Evolutionary conservation across 2,329 filamentous ascomycete genomes (phyloP).

Genomic region (Incumbomyces delicatus): DNA sequence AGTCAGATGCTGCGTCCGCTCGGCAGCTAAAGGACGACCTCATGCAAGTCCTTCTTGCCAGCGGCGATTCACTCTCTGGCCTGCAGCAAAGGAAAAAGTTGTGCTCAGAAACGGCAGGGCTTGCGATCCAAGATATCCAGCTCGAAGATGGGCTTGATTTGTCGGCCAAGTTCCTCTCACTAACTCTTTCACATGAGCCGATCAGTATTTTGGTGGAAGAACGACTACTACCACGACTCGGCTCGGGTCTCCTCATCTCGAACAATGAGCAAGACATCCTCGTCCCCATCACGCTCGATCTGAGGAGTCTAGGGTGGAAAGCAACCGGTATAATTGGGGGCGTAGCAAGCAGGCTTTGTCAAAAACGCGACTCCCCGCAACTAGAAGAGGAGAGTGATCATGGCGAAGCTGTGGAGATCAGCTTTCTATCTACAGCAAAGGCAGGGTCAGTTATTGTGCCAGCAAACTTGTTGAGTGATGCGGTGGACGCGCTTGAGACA

Average conservation of each 20-base stretch:
- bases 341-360: constrained; percentile 71
- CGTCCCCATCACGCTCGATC: constrained; percentile 79
- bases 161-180: constrained; percentile 37
- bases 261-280: constrained; percentile 53
- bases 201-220: constrained; percentile 38
- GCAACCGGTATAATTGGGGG: constrained; percentile 93
- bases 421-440: constrained; percentile 78
- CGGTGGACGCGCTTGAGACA: constrained; percentile 56
- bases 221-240: constrained; percentile 32
- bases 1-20: constrained; percentile 12
- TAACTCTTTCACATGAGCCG: constrained; percentile 38
- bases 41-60: constrained; percentile 18
- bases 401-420: constrained; percentile 58
- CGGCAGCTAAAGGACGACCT: constrained; percentile 18
- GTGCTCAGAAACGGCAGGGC: not conserved
- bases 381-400: constrained; percentile 22
- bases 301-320: constrained; percentile 70
- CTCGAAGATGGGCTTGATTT: constrained; percentile 4
- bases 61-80: not conserved
- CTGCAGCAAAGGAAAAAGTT: not conserved
- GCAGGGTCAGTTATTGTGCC: constrained; percentile 83
- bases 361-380: constrained; percentile 45
- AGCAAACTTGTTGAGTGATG: constrained; percentile 61
- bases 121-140: not conserved
- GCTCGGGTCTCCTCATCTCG: constrained; percentile 57